These are phyloP conservation scores for Suillus placidus DNA, from an alignment of 768 basidiomycete species.

Conservation along the genomic window DNA sequence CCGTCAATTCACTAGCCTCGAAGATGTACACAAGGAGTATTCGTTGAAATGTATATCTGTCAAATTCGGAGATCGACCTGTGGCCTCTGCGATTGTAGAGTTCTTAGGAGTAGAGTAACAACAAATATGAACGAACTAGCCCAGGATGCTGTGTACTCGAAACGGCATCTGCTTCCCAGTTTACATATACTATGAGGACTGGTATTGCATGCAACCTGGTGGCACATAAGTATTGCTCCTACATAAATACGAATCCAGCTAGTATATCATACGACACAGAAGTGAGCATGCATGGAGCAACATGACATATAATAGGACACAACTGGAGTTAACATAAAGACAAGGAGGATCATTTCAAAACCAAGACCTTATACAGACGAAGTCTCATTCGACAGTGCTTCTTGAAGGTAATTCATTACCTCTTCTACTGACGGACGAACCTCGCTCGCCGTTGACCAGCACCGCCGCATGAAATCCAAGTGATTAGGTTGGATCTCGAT, in stretches of 20 bases:
- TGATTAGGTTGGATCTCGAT: constrained; percentile 2
- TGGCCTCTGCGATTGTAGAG: background rate
- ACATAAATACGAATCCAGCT: background rate
- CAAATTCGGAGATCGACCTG: background rate
- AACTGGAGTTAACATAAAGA: background rate
- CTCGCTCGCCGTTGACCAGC: constrained; percentile 29
- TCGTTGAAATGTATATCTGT: background rate
- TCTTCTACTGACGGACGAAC: background rate
- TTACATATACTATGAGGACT: background rate
- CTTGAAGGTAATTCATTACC: background rate
- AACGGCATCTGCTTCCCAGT: background rate
- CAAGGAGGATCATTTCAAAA: background rate
- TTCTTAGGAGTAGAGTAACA: background rate
- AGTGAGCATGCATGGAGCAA: background rate
- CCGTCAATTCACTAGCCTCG: background rate
- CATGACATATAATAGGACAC: background rate
- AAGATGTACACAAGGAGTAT: background rate
- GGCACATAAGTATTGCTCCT: background rate
- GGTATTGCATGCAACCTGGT: background rate
- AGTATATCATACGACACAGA: background rate
- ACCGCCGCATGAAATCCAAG: constrained; percentile 26
- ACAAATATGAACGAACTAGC: background rate
- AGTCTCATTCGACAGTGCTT: background rate
- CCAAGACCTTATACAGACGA: background rate
- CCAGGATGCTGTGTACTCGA: background rate